Base-by-base conservation (phyloP, 345 rosid species). In the Syzygium jambos region DNA sequence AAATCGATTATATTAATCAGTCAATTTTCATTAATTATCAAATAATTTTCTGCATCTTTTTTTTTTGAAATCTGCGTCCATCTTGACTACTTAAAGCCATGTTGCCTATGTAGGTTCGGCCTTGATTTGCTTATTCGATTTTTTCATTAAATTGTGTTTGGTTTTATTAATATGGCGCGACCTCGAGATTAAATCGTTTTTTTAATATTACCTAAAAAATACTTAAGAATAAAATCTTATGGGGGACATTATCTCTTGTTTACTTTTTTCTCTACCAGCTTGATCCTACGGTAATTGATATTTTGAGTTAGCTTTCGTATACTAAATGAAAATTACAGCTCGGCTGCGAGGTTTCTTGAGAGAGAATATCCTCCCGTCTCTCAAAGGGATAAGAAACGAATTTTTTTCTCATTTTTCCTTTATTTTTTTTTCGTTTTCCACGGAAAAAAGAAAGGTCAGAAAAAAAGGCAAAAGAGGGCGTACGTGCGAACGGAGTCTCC, bases 381-480 rank as follows among this genome's bases (percentile, higher is more conserved):
- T 38, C 41, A 38, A 41, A 41, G 6, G 43, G 30, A 16, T 16
- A 4, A 56, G 61, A n/a, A 23, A 56, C n/a, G 30, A 25, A 57
- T n/a, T 61, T n/a, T 4, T n/a, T 34, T 13, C 3, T 38, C 1
- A 30, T 17, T 53, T 53, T 17, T 17, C 5, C 34, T 30, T 19
- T 29, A 6, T 15, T 68, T 68, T 9, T 5, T 22, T 19, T 54
- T 6, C 9, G 23, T 21, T 4, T 34, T 4, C 43, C 22, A 65
- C 16, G n/a, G 25, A n/a, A 51, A 51, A n/a, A 61, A 12, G 19
- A 30, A 15, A 61, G 9, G 17, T 3, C 41, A 25, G 6, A 25
- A 0, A 12, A 7, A 15, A 2, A 65, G 16, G 0, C n/a, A 16
- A 19, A 73, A 9, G 30, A 19, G 9, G 4, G 25, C 19, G 80